A percentile compares a stretch with the other conserved stretches of the same genome.
Conservation (phyloP, 2,329 filamentous ascomycete genomes). For the Hypoxylon sp. region DNA sequence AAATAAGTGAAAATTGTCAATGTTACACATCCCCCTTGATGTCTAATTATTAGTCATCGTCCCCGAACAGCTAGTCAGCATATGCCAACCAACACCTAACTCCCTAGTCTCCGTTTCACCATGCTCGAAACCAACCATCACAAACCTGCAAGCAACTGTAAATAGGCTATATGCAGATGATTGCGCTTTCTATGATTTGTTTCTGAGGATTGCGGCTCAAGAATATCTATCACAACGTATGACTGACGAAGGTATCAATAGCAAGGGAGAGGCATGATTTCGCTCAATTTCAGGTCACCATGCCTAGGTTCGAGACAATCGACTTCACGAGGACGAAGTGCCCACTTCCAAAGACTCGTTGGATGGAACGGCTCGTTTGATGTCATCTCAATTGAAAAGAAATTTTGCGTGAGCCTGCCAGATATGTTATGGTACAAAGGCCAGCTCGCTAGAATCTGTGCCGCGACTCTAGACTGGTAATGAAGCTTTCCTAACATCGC, state of each 20-base stretch:
- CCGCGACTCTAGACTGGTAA: conserved; percentile 22
- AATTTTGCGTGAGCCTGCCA: conserved; percentile 46
- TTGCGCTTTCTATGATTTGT: background rate
- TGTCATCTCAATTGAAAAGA: conserved; percentile 35
- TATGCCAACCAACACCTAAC: background rate
- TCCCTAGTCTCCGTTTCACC: too few relatives aligned
- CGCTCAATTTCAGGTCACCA: background rate
- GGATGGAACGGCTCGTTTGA: conserved; percentile 20
- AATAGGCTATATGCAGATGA: background rate
- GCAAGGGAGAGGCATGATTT: too few relatives aligned
- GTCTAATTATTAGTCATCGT: background rate
- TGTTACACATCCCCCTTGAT: background rate
- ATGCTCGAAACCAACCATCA: too few relatives aligned
- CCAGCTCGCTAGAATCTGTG: conserved; percentile 34
- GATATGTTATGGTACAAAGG: conserved; percentile 49
- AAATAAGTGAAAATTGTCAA: background rate
- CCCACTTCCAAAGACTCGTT: conserved; percentile 4
- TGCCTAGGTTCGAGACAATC: background rate
- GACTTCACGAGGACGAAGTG: background rate
- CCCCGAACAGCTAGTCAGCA: background rate
- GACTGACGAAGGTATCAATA: background rate
- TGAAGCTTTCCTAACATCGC: conserved; percentile 28
- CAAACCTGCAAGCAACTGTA: too few relatives aligned
- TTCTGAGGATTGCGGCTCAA: background rate
- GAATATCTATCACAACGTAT: background rate